phyloP scores from a whole-genome alignment of 164 flowering plant genomes.

The Chloranthus sessilifolius region DNA sequence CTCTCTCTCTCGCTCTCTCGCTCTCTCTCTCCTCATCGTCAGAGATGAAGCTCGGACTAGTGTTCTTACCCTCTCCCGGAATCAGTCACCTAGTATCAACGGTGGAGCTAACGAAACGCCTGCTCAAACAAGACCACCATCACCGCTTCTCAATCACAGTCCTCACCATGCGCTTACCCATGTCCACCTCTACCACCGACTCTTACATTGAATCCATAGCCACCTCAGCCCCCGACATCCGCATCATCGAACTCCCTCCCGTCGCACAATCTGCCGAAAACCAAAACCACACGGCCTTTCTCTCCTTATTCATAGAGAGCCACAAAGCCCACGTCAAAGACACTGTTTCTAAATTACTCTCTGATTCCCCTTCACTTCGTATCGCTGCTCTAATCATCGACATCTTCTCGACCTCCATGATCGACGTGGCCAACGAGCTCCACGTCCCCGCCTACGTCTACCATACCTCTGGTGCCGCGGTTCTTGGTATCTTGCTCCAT shows the following conservation, averaged over 20 bases:
- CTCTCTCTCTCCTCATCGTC: too few relatives aligned
- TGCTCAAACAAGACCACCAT: not conserved
- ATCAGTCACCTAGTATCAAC: not conserved
- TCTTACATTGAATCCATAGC: not conserved
- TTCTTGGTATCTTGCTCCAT: slow-evolving; percentile 15
- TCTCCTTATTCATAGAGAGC: slow-evolving; percentile 3
- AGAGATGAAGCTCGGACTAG: not conserved
- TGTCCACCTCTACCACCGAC: not conserved
- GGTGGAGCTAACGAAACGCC: slow-evolving; percentile 1
- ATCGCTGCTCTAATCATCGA: slow-evolving; percentile 23
- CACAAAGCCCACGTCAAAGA: slow-evolving; percentile 20
- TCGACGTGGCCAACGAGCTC: slow-evolving; percentile 27
- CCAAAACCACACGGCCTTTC: not conserved
- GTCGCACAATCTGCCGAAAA: not conserved
- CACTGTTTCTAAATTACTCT: slow-evolving; percentile 1
- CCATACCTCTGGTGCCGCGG: slow-evolving; percentile 22
- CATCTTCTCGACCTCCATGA: slow-evolving; percentile 24
- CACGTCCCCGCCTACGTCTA: slow-evolving; percentile 24
- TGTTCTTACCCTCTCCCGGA: not conserved
- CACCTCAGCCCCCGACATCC: not conserved
- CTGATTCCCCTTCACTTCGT: not conserved
- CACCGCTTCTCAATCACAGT: not conserved
- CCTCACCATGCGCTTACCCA: not conserved
- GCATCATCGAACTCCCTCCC: slow-evolving; percentile 1
- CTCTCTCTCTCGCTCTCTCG: too few relatives aligned